Evolutionary conservation across 768 basidiomycete species (phyloP).

Genomic region (Porphyrellus cyaneotinctus): DNA sequence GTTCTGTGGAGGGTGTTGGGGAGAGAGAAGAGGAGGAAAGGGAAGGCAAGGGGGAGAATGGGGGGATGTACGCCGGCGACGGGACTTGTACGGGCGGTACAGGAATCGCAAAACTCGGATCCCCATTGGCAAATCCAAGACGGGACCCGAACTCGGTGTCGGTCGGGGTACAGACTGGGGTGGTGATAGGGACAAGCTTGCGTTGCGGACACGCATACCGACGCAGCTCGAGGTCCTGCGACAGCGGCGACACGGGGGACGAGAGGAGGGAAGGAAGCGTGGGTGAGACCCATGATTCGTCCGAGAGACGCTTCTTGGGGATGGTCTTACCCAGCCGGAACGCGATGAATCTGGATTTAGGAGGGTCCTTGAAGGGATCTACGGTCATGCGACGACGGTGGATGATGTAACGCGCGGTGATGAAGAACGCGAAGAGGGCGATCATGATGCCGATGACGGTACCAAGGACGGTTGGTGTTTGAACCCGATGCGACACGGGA

Average conservation of each 20-base stretch:
- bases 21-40: slow-evolving; percentile 11
- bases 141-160: slow-evolving; percentile 20
- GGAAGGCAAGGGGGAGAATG: slow-evolving; percentile 18
- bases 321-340: slow-evolving; percentile 1
- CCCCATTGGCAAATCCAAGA: not conserved
- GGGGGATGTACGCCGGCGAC: slow-evolving; percentile 19
- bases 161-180: slow-evolving; percentile 16
- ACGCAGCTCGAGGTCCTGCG: slow-evolving; percentile 10
- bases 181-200: slow-evolving; percentile 17
- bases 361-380: slow-evolving; percentile 14
- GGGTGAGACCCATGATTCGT: slow-evolving; percentile 26
- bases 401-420: slow-evolving; percentile 7
- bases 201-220: slow-evolving; percentile 9
- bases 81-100: slow-evolving; percentile 18
- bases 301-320: slow-evolving; percentile 20
- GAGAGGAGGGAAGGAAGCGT: slow-evolving; percentile 1
- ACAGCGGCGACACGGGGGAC: slow-evolving; percentile 9
- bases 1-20: slow-evolving; percentile 14
- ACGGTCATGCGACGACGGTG: slow-evolving; percentile 9
- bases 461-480: slow-evolving; percentile 17
- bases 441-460: slow-evolving; percentile 13
- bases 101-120: not conserved
- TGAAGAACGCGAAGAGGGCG: slow-evolving; percentile 5
- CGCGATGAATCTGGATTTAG: slow-evolving; percentile 1
- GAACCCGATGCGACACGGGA: slow-evolving; percentile 2